phyloP scores from a whole-genome alignment of 305 asterid species.

The Solanum hybrid region DNA sequence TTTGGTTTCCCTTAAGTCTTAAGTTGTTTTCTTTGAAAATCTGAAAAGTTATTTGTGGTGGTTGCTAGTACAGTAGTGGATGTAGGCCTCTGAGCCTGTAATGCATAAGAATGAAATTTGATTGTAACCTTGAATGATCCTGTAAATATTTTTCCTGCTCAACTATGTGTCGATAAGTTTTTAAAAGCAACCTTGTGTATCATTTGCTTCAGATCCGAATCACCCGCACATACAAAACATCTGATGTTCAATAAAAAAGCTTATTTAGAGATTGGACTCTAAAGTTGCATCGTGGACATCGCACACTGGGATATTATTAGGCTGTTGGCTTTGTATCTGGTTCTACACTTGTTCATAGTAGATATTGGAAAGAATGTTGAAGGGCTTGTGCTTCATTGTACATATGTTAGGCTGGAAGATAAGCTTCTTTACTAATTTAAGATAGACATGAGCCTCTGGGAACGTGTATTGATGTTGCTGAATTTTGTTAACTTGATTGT shows the following conservation, averaged over 20 bases:
- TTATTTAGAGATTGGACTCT: constrained; percentile 2
- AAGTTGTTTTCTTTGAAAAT: not conserved
- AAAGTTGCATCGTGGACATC: not conserved
- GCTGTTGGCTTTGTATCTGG: not conserved
- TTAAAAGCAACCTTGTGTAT: not conserved
- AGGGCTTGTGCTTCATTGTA: not conserved
- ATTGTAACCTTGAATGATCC: not conserved
- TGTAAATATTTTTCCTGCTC: not conserved
- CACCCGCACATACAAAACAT: constrained; percentile 48
- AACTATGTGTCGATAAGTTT: not conserved
- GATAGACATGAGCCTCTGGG: not conserved
- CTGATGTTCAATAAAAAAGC: constrained; percentile 19
- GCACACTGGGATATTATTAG: not conserved
- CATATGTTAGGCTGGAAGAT: not conserved
- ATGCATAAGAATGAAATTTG: not conserved
- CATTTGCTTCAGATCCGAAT: constrained; percentile 69
- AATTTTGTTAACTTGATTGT: not conserved
- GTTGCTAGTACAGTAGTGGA: not conserved
- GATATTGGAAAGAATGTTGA: not conserved
- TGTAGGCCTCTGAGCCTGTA: not conserved
- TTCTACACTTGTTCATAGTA: not conserved
- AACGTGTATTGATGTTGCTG: not conserved
- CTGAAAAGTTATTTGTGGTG: not conserved
- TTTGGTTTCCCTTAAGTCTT: not conserved
- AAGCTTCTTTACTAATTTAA: not conserved